Conservation (phyloP, 192 early-diverging fungal genomes). For the Podila horticola region DNA sequence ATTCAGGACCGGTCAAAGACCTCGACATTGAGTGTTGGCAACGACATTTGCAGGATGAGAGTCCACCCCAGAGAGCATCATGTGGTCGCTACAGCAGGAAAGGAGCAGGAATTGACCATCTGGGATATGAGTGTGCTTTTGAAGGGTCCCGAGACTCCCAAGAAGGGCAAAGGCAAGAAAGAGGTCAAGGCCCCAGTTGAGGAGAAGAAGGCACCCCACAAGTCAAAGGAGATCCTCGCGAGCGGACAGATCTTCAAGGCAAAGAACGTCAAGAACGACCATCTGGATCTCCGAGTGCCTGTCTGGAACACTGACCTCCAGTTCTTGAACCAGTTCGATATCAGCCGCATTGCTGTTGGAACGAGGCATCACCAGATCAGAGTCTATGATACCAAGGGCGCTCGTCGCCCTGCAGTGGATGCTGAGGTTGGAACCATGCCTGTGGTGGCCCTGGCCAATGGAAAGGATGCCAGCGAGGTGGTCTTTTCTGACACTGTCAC, state of each 20-base stretch:
- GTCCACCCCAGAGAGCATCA: slow-evolving; percentile 69
- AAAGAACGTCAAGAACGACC: slow-evolving; percentile 87
- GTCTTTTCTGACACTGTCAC: slow-evolving; percentile 74
- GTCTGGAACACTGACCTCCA: slow-evolving; percentile 90
- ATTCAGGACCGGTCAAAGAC: slow-evolving; percentile 27
- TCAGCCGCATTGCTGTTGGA: slow-evolving; percentile 66
- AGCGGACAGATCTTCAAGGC: slow-evolving; percentile 79
- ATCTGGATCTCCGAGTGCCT: slow-evolving; percentile 82
- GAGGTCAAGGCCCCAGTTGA: slow-evolving; percentile 16
- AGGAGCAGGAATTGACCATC: slow-evolving; percentile 84
- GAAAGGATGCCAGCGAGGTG: slow-evolving; percentile 64
- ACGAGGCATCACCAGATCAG: slow-evolving; percentile 84
- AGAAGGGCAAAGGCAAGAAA: slow-evolving; percentile 22
- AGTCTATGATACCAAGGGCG: slow-evolving; percentile 81
- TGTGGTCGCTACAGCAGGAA: slow-evolving; percentile 86
- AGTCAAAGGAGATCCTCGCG: slow-evolving; percentile 90
- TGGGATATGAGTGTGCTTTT: slow-evolving; percentile 69
- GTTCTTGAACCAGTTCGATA: slow-evolving; percentile 70
- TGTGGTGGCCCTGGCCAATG: slow-evolving; percentile 61
- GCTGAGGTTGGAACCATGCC: slow-evolving; percentile 77
- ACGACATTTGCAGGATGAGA: slow-evolving; percentile 74
- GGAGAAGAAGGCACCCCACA: slow-evolving; percentile 41
- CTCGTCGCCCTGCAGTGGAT: slow-evolving; percentile 75
- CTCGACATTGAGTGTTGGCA: slow-evolving; percentile 49
- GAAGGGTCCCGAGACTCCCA: slow-evolving; percentile 21